Evolutionary conservation across 768 basidiomycete genomes (phyloP).

Genomic region (Phylloporus sp.): DNA sequence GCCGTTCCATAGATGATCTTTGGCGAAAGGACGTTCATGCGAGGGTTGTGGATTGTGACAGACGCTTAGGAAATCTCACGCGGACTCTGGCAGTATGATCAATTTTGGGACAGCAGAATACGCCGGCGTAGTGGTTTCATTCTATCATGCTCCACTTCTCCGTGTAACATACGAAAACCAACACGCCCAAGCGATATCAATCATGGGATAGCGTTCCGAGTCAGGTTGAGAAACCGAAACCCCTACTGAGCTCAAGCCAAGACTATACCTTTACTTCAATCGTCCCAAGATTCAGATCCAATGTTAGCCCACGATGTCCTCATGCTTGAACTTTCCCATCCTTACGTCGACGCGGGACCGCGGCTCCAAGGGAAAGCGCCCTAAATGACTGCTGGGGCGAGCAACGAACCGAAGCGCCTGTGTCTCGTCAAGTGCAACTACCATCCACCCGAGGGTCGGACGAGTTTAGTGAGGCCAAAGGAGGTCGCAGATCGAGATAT

Average conservation of each 20-base stretch:
- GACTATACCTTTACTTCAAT: background rate
- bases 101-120: too few species aligned
- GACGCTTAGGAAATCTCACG: constrained; percentile 16
- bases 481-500: background rate
- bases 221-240: background rate
- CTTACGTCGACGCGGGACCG: background rate
- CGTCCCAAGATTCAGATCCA: background rate
- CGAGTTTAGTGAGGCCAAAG: background rate
- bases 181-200: background rate
- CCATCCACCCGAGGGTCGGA: background rate
- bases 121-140: background rate
- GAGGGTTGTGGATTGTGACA: constrained; percentile 2
- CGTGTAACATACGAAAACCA: background rate
- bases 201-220: too few species aligned
- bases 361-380: too few species aligned
- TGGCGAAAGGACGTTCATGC: constrained; percentile 32
- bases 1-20: constrained; percentile 60
- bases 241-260: background rate
- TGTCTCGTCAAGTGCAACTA: background rate
- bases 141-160: background rate
- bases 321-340: background rate
- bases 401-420: background rate
- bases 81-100: background rate
- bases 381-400: background rate
- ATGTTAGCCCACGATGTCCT: background rate